Evolutionary conservation across 495 filamentous ascomycete genomes (phyloP).

Genomic region (Pseudoneurospora amorphoporcata): DNA sequence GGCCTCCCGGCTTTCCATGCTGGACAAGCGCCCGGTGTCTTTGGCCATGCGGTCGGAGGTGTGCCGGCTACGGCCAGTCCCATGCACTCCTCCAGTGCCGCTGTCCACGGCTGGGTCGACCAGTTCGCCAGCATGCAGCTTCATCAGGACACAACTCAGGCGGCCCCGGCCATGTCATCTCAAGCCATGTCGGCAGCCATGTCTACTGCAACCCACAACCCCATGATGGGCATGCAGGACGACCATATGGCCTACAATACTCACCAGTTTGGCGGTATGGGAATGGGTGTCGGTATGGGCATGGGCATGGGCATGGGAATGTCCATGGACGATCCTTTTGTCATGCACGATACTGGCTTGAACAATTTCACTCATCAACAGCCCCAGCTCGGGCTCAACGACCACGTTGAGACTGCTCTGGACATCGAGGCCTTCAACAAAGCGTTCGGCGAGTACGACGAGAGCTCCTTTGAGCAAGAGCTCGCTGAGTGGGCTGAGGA

Average conservation of each 20-base stretch:
- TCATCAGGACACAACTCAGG: neutral
- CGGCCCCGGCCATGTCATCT: neutral
- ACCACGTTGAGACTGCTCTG: slow-evolving; percentile 2
- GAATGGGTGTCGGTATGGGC: neutral
- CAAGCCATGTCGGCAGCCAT: slow-evolving; percentile 2
- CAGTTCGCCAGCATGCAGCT: slow-evolving; percentile 21
- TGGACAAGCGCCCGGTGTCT: neutral
- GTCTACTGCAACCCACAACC: neutral
- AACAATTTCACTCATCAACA: neutral
- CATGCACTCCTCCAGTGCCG: slow-evolving; percentile 3
- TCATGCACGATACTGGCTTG: neutral
- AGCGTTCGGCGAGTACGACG: slow-evolving; percentile 19
- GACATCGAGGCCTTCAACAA: slow-evolving; percentile 21
- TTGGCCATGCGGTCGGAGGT: neutral
- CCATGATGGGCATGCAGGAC: slow-evolving; percentile 1
- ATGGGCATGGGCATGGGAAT: neutral
- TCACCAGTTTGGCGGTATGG: neutral
- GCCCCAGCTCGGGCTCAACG: neutral
- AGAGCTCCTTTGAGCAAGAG: slow-evolving; percentile 10
- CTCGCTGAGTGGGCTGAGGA: slow-evolving; percentile 13
- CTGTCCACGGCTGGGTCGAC: slow-evolving; percentile 15
- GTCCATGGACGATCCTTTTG: neutral
- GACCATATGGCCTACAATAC: neutral
- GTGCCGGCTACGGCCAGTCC: neutral
- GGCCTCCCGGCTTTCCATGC: neutral